Evolutionary conservation across 768 basidiomycete genomes (phyloP), one percentile per base, ranked within the genome.

Genomic region (Russula brevipes): DNA sequence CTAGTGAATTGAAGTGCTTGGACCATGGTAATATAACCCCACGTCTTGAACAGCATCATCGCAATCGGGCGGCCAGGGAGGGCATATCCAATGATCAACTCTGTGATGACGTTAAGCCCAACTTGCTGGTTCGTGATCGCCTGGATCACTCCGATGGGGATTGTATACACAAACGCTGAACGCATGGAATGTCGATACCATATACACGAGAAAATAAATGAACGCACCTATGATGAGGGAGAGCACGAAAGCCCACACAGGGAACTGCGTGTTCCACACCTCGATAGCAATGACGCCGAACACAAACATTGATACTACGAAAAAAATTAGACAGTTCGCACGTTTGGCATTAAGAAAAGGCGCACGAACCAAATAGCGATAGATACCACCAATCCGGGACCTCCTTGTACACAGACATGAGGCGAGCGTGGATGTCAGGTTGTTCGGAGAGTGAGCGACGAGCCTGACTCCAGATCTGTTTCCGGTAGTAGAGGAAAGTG

Each of bases 341-440:
- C 14, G 19, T 5, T 3, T 30, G 1, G 30, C 14, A 2, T 38
- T 38, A 19, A 5, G 14, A 30, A 30, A 4, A 19, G 19, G 38
- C 24, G 10, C 7, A 65, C 66, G 19, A n/a, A 72, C 71, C 35
- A 74, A 91, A 89, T 55, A 94, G 79, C 47, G 79, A 70, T 9
- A 77, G 72, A 72, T 92, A 94, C 91, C 91, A 94, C 90, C 88
- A 92, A 63, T 91, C 82, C 1, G 91, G 91, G 16, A 93, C 86
- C 71, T 87, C 88, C 3, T 76, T 78, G 71, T 94, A 94, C 53
- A 75, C 74, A 10, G 81, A 77, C 92, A 94, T 94, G 42, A 94
- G 78, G 12, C 89, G 82, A 19, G 89, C 88, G 69, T 94, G 91
- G 64, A 94, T 83, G 74, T 94, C 91, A 1, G 88, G 86, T 69